Conservation (phyloP, 2,329 filamentous ascomycete genomes). For the Botryosphaeria dothidea region DNA sequence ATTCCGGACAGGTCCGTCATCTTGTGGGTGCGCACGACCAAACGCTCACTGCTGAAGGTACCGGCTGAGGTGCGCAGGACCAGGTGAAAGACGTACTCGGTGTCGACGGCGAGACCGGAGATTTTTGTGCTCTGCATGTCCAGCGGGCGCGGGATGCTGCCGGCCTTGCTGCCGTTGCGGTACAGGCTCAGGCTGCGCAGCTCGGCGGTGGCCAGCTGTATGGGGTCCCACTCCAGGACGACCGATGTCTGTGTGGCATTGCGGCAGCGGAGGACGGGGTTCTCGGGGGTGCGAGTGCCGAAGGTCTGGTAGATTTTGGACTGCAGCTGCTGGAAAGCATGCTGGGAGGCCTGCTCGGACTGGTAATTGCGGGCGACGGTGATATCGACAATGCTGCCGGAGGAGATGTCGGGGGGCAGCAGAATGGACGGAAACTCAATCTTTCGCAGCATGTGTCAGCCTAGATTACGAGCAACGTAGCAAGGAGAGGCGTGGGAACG, state of each 20-base stretch:
- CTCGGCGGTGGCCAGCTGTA: constrained; percentile 88
- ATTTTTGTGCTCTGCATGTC: constrained; percentile 97
- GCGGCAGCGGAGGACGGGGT: constrained; percentile 82
- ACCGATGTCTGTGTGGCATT: constrained; percentile 99
- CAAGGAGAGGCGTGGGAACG: constrained; percentile 21
- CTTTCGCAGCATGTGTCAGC: constrained; percentile 52
- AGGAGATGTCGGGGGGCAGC: constrained; percentile 90
- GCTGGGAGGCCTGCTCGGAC: constrained; percentile 74
- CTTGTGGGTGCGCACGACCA: constrained; percentile 90
- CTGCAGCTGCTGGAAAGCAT: constrained; percentile 82
- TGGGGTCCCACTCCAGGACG: constrained; percentile 96
- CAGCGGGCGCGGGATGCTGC: constrained; percentile 83
- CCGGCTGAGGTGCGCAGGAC: constrained; percentile 89
- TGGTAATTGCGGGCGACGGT: constrained; percentile 83
- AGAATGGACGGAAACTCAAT: constrained; percentile 99
- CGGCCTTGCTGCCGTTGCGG: constrained; percentile 94
- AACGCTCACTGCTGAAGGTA: constrained; percentile 78
- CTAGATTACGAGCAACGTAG: constrained; percentile 6
- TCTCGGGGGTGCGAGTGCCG: constrained; percentile 73
- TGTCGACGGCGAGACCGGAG: constrained; percentile 91
- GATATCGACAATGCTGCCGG: constrained; percentile 97
- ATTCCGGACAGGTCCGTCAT: constrained; percentile 97
- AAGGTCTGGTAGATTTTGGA: constrained; percentile 84
- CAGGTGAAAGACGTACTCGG: constrained; percentile 92
- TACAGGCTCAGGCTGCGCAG: constrained; percentile 87